Conservation (phyloP, 1,284 basidiomycete genomes). For the Naganishia sp. region DNA sequence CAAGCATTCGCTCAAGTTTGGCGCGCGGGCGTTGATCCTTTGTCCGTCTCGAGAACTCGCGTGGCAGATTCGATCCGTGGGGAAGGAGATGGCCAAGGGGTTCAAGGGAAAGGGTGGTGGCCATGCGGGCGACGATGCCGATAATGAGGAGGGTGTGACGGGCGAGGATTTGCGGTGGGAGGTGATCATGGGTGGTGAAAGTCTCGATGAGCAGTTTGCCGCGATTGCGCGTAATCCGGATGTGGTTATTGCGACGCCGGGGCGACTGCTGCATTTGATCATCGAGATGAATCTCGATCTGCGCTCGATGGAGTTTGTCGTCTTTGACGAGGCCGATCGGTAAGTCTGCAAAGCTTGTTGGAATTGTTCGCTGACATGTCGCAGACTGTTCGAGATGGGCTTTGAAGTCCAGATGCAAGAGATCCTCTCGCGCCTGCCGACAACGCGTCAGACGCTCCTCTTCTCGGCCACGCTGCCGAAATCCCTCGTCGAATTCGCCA, state of each 20-base stretch:
- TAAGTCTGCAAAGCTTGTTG: slow-evolving; percentile 34
- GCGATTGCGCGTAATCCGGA: slow-evolving; percentile 94
- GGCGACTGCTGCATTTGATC: slow-evolving; percentile 89
- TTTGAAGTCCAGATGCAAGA: slow-evolving; percentile 91
- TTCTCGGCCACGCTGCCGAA: slow-evolving; percentile 97
- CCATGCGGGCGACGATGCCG: slow-evolving; percentile 62
- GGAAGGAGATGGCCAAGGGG: slow-evolving; percentile 85
- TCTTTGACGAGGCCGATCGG: slow-evolving; percentile 96
- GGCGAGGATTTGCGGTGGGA: slow-evolving; percentile 83
- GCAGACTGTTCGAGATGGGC: slow-evolving; percentile 91
- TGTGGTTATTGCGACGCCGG: slow-evolving; percentile 94
- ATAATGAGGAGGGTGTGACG: slow-evolving; percentile 33
- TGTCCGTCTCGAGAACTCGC: slow-evolving; percentile 93
- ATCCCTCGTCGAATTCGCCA: slow-evolving; percentile 94
- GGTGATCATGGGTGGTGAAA: slow-evolving; percentile 92
- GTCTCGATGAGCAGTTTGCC: slow-evolving; percentile 93
- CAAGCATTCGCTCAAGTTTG: slow-evolving; percentile 75
- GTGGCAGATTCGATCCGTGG: slow-evolving; percentile 88
- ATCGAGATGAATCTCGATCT: slow-evolving; percentile 98
- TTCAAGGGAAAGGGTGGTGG: slow-evolving; percentile 61
- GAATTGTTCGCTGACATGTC: not conserved
- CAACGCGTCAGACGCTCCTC: slow-evolving; percentile 83
- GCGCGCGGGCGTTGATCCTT: slow-evolving; percentile 83
- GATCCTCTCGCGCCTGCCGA: slow-evolving; percentile 82
- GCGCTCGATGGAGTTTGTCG: slow-evolving; percentile 81